Evolutionary conservation across 352 stramenopile genomes (phyloP).

Genomic region (Globisporangium sylvaticum): DNA sequence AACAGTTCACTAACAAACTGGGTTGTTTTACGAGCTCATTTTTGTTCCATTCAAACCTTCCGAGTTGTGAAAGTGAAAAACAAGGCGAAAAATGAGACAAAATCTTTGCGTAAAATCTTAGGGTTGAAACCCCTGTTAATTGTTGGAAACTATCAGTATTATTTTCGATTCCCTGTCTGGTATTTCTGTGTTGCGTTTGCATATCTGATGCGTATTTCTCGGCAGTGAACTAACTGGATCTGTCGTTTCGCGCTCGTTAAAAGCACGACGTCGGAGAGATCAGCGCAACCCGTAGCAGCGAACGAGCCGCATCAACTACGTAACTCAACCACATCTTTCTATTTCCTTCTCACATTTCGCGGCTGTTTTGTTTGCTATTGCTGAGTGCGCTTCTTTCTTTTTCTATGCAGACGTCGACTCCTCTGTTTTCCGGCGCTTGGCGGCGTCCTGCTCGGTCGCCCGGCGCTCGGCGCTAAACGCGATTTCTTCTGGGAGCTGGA

Average conservation of each 20-base stretch:
- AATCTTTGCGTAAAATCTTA: too few relatives aligned
- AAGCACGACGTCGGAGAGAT: background rate
- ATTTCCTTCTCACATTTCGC: background rate
- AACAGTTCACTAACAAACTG: too few relatives aligned
- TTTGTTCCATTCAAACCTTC: too few relatives aligned
- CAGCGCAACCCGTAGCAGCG: background rate
- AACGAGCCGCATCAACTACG: background rate
- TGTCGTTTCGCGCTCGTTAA: background rate
- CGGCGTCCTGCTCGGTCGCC: background rate
- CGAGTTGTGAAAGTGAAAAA: too few relatives aligned
- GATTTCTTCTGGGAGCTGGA: constrained; percentile 83
- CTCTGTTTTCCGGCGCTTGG: background rate
- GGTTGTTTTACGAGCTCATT: too few relatives aligned
- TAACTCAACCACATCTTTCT: background rate
- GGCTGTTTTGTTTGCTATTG: background rate
- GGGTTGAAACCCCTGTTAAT: too few relatives aligned
- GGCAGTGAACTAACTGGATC: background rate
- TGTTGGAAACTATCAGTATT: too few relatives aligned
- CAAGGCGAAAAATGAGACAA: too few relatives aligned
- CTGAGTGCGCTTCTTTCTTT: background rate
- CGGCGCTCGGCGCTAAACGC: constrained; percentile 51
- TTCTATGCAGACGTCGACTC: background rate
- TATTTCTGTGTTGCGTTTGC: background rate
- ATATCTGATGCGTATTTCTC: background rate
- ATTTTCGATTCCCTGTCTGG: too few relatives aligned